These are phyloP conservation scores for Aspergillus intermedius DNA, from an alignment of 2,329 filamentous ascomycete genomes.

Conservation along the genomic window DNA sequence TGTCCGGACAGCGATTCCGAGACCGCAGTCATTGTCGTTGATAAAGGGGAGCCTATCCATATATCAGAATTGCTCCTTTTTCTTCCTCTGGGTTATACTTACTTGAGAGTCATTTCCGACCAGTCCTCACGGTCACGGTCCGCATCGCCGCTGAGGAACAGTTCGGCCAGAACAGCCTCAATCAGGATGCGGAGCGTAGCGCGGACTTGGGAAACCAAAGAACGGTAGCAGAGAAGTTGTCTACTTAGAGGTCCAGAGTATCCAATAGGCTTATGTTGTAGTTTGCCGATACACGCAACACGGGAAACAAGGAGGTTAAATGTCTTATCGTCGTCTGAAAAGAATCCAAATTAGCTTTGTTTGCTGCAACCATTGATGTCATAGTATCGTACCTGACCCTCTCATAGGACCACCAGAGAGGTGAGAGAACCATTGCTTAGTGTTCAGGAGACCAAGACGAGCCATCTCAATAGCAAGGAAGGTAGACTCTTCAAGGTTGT, in stretches of 20 bases:
- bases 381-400: constrained; percentile 40
- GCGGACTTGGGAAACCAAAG: constrained; percentile 72
- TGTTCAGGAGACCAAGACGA: constrained; percentile 69
- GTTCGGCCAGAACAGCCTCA: constrained; percentile 71
- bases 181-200: constrained; percentile 73
- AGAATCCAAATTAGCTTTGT: background rate
- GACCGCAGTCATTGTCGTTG: constrained; percentile 40
- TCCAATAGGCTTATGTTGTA: constrained; percentile 76
- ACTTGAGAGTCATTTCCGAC: constrained; percentile 66
- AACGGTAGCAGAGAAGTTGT: constrained; percentile 79
- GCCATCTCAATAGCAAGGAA: constrained; percentile 82
- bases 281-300: constrained; percentile 72
- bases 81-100: constrained; percentile 23
- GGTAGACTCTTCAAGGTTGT: constrained; percentile 65
- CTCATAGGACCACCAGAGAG: constrained; percentile 55
- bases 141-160: constrained; percentile 75
- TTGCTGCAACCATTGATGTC: background rate
- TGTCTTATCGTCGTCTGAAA: constrained; percentile 63
- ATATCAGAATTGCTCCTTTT: constrained; percentile 5
- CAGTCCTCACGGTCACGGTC: constrained; percentile 63
- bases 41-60: constrained; percentile 36
- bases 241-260: constrained; percentile 93
- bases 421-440: constrained; percentile 55
- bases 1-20: constrained; percentile 44
- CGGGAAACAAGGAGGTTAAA: constrained; percentile 79